Evolutionary conservation across 441 rosid species (phyloP).

Genomic region (Francoa sonchifolia): DNA sequence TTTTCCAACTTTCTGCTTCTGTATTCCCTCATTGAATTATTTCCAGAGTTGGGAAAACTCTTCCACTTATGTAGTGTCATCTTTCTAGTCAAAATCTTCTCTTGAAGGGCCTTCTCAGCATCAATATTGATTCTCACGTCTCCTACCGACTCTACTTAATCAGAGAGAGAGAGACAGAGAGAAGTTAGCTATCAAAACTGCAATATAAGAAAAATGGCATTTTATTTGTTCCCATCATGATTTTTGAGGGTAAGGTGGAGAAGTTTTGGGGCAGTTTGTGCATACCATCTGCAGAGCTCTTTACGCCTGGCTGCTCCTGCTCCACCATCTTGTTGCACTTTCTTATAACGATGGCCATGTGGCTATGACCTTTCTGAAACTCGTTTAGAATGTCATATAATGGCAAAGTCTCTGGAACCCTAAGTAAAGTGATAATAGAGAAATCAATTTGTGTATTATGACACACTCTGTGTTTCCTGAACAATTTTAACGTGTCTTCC

Average conservation of each 20-base stretch:
- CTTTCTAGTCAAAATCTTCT: constrained; percentile 42
- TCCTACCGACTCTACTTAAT: constrained; percentile 23
- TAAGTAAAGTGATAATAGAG: constrained; percentile 8
- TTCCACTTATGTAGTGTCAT: constrained; percentile 75
- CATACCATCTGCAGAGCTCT: constrained; percentile 29
- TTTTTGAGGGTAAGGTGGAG: background rate
- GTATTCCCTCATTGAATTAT: constrained; percentile 26
- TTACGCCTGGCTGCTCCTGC: constrained; percentile 18
- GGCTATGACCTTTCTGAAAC: constrained; percentile 77
- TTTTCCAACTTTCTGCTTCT: constrained; percentile 69
- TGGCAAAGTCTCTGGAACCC: constrained; percentile 57
- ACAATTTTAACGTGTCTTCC: no score
- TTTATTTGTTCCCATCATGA: constrained; percentile 1
- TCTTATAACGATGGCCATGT: constrained; percentile 62
- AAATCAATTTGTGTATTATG: no score
- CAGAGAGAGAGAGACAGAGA: no score
- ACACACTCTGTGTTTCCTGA: no score
- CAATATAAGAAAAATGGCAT: no score
- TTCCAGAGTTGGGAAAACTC: constrained; percentile 52
- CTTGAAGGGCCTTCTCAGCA: constrained; percentile 37
- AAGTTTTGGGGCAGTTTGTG: background rate
- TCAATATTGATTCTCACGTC: constrained; percentile 59
- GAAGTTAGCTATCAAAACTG: no score
- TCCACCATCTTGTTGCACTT: constrained; percentile 25
- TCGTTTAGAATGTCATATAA: constrained; percentile 67